Base-by-base conservation (phyloP, 345 rosid species). In the Eucalyptus pumila region DNA sequence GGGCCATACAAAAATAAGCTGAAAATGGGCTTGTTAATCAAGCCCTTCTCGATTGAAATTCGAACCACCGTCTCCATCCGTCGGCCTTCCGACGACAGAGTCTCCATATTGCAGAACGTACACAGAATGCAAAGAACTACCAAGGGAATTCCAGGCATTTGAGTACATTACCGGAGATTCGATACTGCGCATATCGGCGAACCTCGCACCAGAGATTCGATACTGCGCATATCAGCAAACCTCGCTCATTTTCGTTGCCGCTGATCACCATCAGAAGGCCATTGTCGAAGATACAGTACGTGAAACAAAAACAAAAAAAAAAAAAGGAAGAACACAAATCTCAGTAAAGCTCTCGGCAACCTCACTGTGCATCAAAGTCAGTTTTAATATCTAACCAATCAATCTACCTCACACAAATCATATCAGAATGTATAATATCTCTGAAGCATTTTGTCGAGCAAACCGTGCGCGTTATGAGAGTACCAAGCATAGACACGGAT, bases 211-310 rank as follows among this genome's bases (percentile, higher is more conserved):
- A n/a, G 15, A 27, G 69, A 60, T 60, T 60, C 0, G 32, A 12
- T 60, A 6, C 4, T 12, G n/a, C 14, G 69, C 69, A 60, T 60
- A 60, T 27, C 32, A 11, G 69, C 4, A 0, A 60, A 30, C 7
- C 7, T 60, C 32, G 69, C 14, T 60, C n/a, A 27, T 60, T 60
- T 27, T 12, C 69, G 32, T 60, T 0, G 32, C 32, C 1, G 14
- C 26, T 26, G n/a, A 60, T 26, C 67, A 6, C n/a, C 67, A 11
- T 12, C n/a, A 11, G n/a, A 60, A 12, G 69, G 69, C 69, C 8
- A 0, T 27, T 1, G 0, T 60, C 14, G 8, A 60, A 60, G 69
- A 27, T 3, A 6, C 69, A 60, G 69, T 12, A 60, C 16, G 1
- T 27, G n/a, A 11, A 60, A 60, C 16, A 27, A 60, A 60, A n/a